phyloP scores from a whole-genome alignment of 1,284 basidiomycete species.

The Melampsora larici-populina region DNA sequence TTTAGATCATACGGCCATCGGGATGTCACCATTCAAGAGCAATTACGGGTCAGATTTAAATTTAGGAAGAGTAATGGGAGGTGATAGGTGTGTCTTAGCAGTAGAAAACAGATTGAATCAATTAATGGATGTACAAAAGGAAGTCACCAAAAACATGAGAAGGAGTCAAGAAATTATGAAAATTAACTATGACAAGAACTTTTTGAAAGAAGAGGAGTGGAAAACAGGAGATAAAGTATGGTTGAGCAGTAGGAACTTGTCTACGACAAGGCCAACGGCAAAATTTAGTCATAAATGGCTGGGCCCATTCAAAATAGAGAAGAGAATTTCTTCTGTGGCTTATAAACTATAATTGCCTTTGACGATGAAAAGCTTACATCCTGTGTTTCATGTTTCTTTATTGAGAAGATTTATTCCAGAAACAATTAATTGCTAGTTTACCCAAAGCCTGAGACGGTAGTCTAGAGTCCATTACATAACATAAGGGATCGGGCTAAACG shows the following conservation, averaged over 20 bases:
- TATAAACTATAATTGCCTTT: not conserved
- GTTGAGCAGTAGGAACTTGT: too few relatives aligned
- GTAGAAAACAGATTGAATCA: not conserved
- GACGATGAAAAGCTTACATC: too few relatives aligned
- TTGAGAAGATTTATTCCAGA: too few relatives aligned
- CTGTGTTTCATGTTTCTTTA: not conserved
- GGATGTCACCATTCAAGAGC: not conserved
- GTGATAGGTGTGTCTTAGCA: not conserved
- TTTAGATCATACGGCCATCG: not conserved
- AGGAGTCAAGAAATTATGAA: constrained; percentile 2
- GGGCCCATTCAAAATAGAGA: not conserved
- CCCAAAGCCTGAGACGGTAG: too few relatives aligned
- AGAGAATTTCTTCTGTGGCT: not conserved
- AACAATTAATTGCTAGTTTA: too few relatives aligned
- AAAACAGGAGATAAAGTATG: not conserved
- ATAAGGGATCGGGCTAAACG: too few relatives aligned
- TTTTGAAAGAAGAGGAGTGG: not conserved
- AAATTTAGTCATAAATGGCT: not conserved
- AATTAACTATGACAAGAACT: not conserved
- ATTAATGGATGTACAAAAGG: not conserved
- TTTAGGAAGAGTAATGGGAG: not conserved
- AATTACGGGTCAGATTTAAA: not conserved
- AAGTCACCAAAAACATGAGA: not conserved
- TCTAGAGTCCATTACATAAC: too few relatives aligned
- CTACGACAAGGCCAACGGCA: not conserved